phyloP scores from a whole-genome alignment of 2,329 filamentous ascomycete genomes.

The Pyricularia sp. region DNA sequence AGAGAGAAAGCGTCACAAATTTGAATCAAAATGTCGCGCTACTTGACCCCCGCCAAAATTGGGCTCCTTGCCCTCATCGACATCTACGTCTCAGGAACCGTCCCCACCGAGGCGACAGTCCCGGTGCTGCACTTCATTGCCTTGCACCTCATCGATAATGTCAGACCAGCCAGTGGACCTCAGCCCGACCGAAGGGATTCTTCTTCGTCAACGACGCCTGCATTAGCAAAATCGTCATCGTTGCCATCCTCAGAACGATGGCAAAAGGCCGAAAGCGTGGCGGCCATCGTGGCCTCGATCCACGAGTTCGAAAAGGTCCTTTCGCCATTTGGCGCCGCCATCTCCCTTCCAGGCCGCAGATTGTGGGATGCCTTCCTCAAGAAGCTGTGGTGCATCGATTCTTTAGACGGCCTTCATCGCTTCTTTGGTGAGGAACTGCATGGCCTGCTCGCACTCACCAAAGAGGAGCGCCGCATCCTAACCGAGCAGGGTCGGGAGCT shows the following conservation, averaged over 20 bases:
- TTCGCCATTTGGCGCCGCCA: constrained; percentile 37
- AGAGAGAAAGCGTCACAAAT: background rate
- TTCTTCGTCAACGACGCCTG: background rate
- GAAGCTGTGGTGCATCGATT: constrained; percentile 76
- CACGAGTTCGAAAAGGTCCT: constrained; percentile 52
- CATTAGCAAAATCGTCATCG: background rate
- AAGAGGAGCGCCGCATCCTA: constrained; percentile 48
- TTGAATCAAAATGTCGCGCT: constrained; percentile 39
- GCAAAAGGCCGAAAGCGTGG: constrained; percentile 37
- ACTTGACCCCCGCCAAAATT: constrained; percentile 82
- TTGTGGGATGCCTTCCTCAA: constrained; percentile 82
- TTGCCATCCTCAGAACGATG: constrained; percentile 24
- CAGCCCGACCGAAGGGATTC: constrained; percentile 6
- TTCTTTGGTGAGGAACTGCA: constrained; percentile 56
- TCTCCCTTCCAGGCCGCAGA: constrained; percentile 61
- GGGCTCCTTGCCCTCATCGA: constrained; percentile 72
- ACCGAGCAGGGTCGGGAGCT: constrained; percentile 41
- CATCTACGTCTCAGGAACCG: constrained; percentile 64
- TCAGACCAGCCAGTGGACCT: constrained; percentile 17
- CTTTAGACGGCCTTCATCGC: constrained; percentile 66
- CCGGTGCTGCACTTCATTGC: constrained; percentile 30
- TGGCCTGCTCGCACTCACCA: constrained; percentile 49
- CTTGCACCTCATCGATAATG: constrained; percentile 36
- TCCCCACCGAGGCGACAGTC: constrained; percentile 30
- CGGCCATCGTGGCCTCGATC: constrained; percentile 37